These are phyloP conservation scores for Didymella exigua DNA, from an alignment of 2,329 filamentous ascomycete species.

Conservation along the genomic window DNA sequence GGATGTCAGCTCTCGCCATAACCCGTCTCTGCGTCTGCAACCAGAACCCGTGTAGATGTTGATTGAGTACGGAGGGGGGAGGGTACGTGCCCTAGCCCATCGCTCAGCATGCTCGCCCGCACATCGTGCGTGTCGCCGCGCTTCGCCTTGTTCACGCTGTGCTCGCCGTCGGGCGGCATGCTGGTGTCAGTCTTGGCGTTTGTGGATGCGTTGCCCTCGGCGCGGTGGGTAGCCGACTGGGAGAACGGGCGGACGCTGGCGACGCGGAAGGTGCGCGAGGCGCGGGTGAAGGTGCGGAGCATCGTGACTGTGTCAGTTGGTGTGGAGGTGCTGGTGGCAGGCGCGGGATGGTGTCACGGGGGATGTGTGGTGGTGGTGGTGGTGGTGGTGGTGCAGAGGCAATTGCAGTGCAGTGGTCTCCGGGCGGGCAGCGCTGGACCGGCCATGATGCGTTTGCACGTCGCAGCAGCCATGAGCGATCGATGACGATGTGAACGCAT, in stretches of 20 bases:
- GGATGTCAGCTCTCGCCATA: conserved; percentile 3
- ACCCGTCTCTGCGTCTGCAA: too few species aligned
- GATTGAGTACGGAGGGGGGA: not conserved
- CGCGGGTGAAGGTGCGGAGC: conserved; percentile 20
- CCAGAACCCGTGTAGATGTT: not conserved
- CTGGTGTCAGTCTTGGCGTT: conserved; percentile 34
- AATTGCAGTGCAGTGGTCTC: not conserved
- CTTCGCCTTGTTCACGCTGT: conserved; percentile 25
- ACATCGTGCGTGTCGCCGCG: conserved; percentile 46
- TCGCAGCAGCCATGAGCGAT: conserved; percentile 24
- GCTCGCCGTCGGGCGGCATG: conserved; percentile 30
- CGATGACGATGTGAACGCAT: conserved; percentile 27
- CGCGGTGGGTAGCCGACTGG: conserved; percentile 15
- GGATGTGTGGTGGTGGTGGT: not conserved
- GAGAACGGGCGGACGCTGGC: conserved; percentile 22
- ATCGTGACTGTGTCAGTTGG: conserved; percentile 1
- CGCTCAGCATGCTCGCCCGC: conserved; percentile 38
- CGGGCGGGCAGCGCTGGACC: conserved; percentile 2
- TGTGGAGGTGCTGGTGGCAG: not conserved
- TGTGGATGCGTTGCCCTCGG: conserved; percentile 24
- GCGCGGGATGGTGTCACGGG: not conserved
- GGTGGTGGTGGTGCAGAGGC: not conserved
- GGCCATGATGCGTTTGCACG: conserved; percentile 24
- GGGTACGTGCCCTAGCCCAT: conserved; percentile 42
- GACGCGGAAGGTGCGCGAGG: conserved; percentile 14